phyloP scores from a whole-genome alignment of 169 alveolate species.

The Cryptosporidium meleagridis region DNA sequence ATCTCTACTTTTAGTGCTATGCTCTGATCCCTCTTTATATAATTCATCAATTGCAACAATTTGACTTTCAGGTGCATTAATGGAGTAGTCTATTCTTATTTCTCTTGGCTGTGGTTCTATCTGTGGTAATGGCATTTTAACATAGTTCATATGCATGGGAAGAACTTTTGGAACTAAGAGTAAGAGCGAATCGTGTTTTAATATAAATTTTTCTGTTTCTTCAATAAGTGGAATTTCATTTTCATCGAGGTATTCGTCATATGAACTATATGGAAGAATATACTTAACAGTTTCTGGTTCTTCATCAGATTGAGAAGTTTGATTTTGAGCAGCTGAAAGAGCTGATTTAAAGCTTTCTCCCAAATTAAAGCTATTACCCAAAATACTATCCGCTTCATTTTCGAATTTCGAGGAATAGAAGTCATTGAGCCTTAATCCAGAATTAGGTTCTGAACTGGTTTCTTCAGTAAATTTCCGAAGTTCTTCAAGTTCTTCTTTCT shows the following conservation, averaged over 20 bases:
- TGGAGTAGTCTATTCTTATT: neutral
- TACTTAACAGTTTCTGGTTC: neutral
- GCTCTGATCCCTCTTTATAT: neutral
- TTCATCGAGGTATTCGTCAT: slow-evolving; percentile 9
- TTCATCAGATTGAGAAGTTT: neutral
- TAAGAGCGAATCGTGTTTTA: neutral
- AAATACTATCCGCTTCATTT: neutral
- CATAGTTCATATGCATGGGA: slow-evolving; percentile 32
- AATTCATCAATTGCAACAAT: neutral
- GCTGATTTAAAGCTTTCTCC: neutral
- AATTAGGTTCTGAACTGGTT: neutral
- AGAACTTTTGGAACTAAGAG: slow-evolving; percentile 10
- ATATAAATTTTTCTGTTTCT: slow-evolving; percentile 21
- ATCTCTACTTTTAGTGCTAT: neutral
- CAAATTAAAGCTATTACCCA: neutral
- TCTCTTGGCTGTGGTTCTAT: slow-evolving; percentile 15
- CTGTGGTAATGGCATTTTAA: neutral
- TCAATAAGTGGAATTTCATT: slow-evolving; percentile 26
- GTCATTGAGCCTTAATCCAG: neutral
- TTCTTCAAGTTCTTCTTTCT: slow-evolving; percentile 12
- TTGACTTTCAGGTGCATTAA: neutral
- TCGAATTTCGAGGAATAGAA: neutral
- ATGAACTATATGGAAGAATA: neutral
- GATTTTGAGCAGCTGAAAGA: neutral
- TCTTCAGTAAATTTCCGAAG: neutral